Evolutionary conservation across 2,329 filamentous ascomycete genomes (phyloP).

Genomic region (Phialocephala subalpina): DNA sequence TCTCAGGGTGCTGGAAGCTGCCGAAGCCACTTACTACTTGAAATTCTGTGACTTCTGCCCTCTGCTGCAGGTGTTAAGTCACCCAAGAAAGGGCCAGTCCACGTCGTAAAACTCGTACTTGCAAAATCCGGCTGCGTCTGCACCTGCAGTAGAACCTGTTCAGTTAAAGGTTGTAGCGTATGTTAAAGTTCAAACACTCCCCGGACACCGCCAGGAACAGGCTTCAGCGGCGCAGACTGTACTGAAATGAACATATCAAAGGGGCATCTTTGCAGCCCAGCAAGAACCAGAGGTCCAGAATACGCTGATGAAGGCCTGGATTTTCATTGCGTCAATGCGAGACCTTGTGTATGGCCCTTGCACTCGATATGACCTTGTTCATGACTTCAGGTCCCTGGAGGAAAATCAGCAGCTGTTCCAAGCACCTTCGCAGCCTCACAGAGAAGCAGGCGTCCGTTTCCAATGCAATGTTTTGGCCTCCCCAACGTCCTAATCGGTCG

Average conservation of each 20-base stretch:
- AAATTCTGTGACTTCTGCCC: too few species aligned
- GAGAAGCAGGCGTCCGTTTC: neutral
- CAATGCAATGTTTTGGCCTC: neutral
- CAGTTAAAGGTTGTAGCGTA: neutral
- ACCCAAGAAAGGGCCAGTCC: neutral
- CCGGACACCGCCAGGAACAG: neutral
- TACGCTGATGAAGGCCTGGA: too few species aligned
- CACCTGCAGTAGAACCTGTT: neutral
- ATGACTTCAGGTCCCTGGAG: too few species aligned
- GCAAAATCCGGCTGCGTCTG: neutral
- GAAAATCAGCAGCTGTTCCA: neutral
- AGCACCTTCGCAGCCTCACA: neutral
- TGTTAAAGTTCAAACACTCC: neutral
- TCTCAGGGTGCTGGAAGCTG: neutral
- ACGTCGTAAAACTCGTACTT: too few species aligned
- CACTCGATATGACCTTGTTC: too few species aligned
- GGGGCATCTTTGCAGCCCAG: neutral
- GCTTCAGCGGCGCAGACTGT: neutral
- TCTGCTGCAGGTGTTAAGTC: too few species aligned
- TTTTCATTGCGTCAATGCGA: too few species aligned
- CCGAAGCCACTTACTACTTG: conserved; percentile 16
- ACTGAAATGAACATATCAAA: neutral
- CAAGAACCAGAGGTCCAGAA: neutral
- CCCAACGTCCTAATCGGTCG: neutral
- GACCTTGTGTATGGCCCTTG: too few species aligned